phyloP scores from a whole-genome alignment of 2,329 filamentous ascomycete species.

The Cladosporium sp. region DNA sequence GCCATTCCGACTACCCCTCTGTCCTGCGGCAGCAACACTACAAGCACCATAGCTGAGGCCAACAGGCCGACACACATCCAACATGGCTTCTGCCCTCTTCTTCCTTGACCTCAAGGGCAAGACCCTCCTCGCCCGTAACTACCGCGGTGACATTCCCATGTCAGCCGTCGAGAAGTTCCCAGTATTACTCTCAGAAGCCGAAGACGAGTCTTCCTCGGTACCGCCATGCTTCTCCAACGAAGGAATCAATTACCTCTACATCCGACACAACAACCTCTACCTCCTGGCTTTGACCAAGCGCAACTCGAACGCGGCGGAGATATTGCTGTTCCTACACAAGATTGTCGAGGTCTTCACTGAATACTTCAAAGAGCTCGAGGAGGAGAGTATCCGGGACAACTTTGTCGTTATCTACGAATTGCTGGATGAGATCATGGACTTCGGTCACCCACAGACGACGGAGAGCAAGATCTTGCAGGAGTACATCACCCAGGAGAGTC shows the following conservation, averaged over 20 bases:
- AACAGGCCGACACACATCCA: slow-evolving; percentile 21
- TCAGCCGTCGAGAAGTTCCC: slow-evolving; percentile 98
- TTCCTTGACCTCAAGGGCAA: slow-evolving; percentile 99
- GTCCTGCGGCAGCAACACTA: not conserved
- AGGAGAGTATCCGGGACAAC: slow-evolving; percentile 98
- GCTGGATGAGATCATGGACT: slow-evolving; percentile 99
- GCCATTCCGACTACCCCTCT: not conserved
- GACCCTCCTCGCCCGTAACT: slow-evolving; percentile 98
- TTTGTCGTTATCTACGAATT: slow-evolving; percentile 99
- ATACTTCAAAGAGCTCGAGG: slow-evolving; percentile 98
- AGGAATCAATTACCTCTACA: slow-evolving; percentile 99
- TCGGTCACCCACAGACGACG: slow-evolving; percentile 97
- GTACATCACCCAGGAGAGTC: slow-evolving; percentile 94
- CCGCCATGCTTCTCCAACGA: slow-evolving; percentile 97
- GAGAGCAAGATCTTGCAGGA: slow-evolving; percentile 98
- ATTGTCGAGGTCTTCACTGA: slow-evolving; percentile 98
- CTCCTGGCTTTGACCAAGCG: slow-evolving; percentile 96
- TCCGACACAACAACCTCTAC: slow-evolving; percentile 98
- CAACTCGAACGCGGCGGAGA: slow-evolving; percentile 98
- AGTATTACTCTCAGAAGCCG: slow-evolving; percentile 89
- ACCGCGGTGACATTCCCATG: slow-evolving; percentile 98
- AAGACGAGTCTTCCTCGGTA: slow-evolving; percentile 97
- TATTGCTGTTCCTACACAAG: slow-evolving; percentile 95
- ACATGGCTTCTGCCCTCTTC: slow-evolving; percentile 96
- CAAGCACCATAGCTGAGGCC: not conserved